Conservation (phyloP, 108 stramenopile genomes). For the Cyclotella distinguenda region DNA sequence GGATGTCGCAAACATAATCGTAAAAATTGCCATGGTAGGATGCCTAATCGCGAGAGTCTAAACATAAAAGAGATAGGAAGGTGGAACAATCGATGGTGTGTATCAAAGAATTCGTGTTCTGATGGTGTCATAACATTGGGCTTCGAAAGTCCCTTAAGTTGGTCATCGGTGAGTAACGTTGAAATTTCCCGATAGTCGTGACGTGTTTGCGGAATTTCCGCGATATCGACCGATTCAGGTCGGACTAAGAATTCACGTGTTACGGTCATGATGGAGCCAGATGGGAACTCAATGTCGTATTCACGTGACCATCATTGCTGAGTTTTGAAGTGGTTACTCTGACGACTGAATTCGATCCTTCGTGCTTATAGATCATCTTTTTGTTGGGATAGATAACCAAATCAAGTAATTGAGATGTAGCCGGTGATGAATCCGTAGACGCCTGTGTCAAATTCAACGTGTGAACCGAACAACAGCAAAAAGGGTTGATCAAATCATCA, state of each 20-base stretch:
- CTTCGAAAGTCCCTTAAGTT: neutral
- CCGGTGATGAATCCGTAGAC: too few species aligned
- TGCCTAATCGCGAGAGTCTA: neutral
- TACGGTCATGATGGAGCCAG: neutral
- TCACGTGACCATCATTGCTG: neutral
- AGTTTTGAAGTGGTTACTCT: neutral
- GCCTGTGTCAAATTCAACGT: neutral
- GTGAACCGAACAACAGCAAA: neutral
- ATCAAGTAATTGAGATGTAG: constrained; percentile 7
- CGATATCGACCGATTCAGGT: neutral
- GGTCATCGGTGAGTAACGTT: neutral
- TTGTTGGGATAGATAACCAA: constrained; percentile 2
- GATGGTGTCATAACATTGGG: neutral
- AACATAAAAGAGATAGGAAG: constrained; percentile 3
- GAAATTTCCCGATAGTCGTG: neutral
- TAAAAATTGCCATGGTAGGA: neutral
- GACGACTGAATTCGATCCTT: neutral
- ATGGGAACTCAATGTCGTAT: constrained; percentile 1
- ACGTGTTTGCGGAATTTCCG: neutral
- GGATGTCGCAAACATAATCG: neutral
- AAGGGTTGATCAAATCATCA: neutral
- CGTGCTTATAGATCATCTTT: constrained; percentile 13
- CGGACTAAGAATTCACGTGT: neutral
- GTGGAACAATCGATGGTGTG: constrained; percentile 2
- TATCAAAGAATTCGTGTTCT: neutral